Percentiles rank a stretch among this genome's conserved stretches.
Conservation (phyloP, 306 rosid species). For the Ochetophila trinervis region DNA sequence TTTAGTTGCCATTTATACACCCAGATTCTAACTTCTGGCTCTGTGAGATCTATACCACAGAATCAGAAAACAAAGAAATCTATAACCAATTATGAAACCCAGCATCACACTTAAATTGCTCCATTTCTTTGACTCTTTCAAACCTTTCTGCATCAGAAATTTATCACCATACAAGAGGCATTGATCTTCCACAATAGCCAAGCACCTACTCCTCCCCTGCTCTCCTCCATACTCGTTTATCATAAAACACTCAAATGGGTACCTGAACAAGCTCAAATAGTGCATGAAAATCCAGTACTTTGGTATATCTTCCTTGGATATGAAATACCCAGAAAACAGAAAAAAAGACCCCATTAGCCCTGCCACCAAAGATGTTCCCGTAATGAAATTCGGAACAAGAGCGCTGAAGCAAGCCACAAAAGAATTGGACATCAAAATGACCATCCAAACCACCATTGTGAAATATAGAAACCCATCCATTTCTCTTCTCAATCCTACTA, state of each 20-base stretch:
- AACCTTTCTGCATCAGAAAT: conserved; percentile 30
- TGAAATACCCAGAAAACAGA: conserved; percentile 49
- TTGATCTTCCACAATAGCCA: conserved; percentile 22
- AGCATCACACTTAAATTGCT: conserved; percentile 34
- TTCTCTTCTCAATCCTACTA: conserved; percentile 61
- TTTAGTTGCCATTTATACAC: neutral
- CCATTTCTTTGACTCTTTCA: conserved; percentile 37
- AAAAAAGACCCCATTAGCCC: conserved; percentile 38
- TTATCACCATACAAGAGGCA: conserved; percentile 27
- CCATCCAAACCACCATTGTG: conserved; percentile 67
- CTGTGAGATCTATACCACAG: conserved; percentile 35
- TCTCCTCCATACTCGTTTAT: conserved; percentile 42
- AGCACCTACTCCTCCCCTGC: conserved; percentile 23
- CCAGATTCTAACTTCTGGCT: conserved; percentile 15
- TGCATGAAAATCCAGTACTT: conserved; percentile 49
- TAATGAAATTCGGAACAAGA: conserved; percentile 35
- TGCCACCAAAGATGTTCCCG: conserved; percentile 31
- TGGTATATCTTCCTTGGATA: conserved; percentile 37
- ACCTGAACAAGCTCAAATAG: conserved; percentile 41
- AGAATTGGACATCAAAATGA: conserved; percentile 52
- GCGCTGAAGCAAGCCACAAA: conserved; percentile 34
- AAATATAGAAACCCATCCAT: conserved; percentile 63
- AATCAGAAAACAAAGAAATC: conserved; percentile 34
- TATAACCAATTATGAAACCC: conserved; percentile 36
- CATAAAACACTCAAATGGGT: conserved; percentile 49